Percentiles rank a stretch among this genome's conserved stretches.
These are phyloP conservation scores for Sordariomycetes sp. DNA, from an alignment of 2,329 filamentous ascomycete species.

Conservation along the genomic window DNA sequence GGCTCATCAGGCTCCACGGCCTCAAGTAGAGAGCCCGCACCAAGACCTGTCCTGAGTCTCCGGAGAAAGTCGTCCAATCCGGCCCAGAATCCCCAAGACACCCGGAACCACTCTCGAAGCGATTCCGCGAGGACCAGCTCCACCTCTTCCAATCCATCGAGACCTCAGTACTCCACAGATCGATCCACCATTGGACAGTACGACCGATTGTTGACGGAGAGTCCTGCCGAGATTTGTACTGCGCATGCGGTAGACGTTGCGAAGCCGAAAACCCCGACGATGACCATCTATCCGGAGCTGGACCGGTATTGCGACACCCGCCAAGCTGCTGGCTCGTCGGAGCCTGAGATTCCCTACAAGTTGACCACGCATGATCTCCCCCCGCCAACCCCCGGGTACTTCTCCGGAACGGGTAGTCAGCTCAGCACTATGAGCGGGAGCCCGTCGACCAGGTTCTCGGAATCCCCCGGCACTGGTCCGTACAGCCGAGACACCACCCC, in stretches of 20 bases:
- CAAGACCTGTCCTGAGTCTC: conserved; percentile 11
- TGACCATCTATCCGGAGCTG: conserved; percentile 42
- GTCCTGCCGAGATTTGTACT: conserved; percentile 26
- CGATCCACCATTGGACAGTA: conserved; percentile 18
- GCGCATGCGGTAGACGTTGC: conserved; percentile 27
- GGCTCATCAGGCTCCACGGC: conserved; percentile 18
- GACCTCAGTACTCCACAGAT: conserved; percentile 21
- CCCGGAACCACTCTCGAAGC: conserved; percentile 18
- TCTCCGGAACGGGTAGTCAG: conserved; percentile 43
- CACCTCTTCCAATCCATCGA: conserved; percentile 25
- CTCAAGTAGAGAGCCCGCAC: not conserved
- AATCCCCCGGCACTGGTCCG: conserved; percentile 52
- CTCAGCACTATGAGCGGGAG: conserved; percentile 51
- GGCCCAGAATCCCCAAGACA: conserved; percentile 20
- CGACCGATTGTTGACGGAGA: conserved; percentile 27
- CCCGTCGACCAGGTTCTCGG: conserved; percentile 63
- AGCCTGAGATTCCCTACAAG: conserved; percentile 17
- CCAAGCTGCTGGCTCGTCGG: conserved; percentile 16
- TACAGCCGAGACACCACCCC: conserved; percentile 71
- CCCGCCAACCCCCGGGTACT: conserved; percentile 49
- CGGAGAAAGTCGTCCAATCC: conserved; percentile 35
- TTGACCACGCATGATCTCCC: conserved; percentile 51
- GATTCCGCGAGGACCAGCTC: conserved; percentile 24
- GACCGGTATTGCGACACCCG: conserved; percentile 43
- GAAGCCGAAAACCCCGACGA: conserved; percentile 11